These are phyloP conservation scores for Vigna mungo DNA, from an alignment of 306 rosid species.

Conservation along the genomic window DNA sequence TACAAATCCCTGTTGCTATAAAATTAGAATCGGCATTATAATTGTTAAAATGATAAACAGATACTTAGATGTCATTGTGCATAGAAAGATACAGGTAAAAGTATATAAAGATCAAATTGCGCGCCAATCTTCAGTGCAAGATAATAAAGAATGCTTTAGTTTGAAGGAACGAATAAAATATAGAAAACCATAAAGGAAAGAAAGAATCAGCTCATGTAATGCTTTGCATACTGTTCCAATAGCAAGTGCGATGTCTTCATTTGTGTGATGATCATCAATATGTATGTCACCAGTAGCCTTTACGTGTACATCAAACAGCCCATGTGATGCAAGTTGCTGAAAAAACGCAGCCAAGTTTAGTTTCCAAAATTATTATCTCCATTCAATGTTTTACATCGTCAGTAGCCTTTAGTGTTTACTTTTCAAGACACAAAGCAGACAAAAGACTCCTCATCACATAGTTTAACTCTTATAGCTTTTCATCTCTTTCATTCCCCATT, in stretches of 20 bases:
- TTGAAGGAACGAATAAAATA: conserved; percentile 2
- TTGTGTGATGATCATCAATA: conserved; percentile 94
- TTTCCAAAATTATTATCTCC: not conserved
- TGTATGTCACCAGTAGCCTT: conserved; percentile 85
- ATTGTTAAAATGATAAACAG: conserved; percentile 11
- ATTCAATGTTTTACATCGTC: not conserved
- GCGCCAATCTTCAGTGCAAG: conserved; percentile 10
- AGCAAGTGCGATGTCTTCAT: conserved; percentile 94
- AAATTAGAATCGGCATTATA: not conserved
- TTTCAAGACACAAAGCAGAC: conserved; percentile 5
- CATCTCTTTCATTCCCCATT: conserved; percentile 13
- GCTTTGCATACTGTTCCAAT: conserved; percentile 78
- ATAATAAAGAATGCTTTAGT: not conserved
- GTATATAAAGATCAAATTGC: conserved; percentile 9
- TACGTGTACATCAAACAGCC: conserved; percentile 80
- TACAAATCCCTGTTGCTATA: not conserved
- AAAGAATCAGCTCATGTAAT: conserved; percentile 32
- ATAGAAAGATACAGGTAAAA: conserved; percentile 23
- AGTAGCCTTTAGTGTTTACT: conserved; percentile 7
- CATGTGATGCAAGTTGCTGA: conserved; percentile 96
- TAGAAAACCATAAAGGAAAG: conserved; percentile 20
- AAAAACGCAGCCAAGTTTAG: conserved; percentile 38
- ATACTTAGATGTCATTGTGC: conserved; percentile 19
- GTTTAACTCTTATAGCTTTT: conserved; percentile 20
- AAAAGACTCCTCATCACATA: too few relatives aligned